Conservation (phyloP, 23 red algal genomes). For the Gracilaria gracilis region DNA sequence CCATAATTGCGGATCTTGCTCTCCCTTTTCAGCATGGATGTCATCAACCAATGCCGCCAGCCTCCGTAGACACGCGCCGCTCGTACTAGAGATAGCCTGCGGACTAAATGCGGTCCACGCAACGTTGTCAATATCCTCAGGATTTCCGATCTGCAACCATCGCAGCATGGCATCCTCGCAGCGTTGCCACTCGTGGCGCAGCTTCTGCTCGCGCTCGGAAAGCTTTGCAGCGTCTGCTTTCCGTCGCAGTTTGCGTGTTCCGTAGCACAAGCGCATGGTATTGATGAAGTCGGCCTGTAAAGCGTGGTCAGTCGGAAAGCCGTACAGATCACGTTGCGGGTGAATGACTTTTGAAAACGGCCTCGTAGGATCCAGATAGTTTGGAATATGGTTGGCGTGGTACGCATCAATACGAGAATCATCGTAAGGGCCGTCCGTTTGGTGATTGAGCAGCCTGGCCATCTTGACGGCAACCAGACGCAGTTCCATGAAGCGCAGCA, state of each 20-base stretch:
- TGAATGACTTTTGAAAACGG: constrained; percentile 13
- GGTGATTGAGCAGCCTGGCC: neutral
- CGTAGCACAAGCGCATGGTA: constrained; percentile 62
- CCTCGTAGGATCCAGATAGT: neutral
- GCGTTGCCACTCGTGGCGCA: constrained; percentile 21
- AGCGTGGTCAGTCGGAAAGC: constrained; percentile 35
- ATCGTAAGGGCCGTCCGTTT: neutral
- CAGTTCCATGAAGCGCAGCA: constrained; percentile 56
- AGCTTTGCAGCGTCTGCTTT: neutral
- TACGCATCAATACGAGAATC: constrained; percentile 8
- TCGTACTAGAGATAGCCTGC: neutral
- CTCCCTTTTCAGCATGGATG: constrained; percentile 18
- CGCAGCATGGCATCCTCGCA: constrained; percentile 20
- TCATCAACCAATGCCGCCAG: constrained; percentile 18
- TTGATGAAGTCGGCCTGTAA: constrained; percentile 59
- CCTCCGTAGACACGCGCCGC: neutral
- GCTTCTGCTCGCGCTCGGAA: neutral
- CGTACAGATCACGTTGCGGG: constrained; percentile 1
- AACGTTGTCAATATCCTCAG: constrained; percentile 38
- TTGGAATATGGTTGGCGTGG: neutral
- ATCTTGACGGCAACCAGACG: constrained; percentile 18
- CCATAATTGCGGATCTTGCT: constrained; percentile 30
- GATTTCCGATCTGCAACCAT: constrained; percentile 35
- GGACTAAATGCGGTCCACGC: constrained; percentile 36
- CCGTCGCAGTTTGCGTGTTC: neutral